Evolutionary conservation across 345 rosid genomes (phyloP).

Genomic region (Euphorbia pulcherrima): DNA sequence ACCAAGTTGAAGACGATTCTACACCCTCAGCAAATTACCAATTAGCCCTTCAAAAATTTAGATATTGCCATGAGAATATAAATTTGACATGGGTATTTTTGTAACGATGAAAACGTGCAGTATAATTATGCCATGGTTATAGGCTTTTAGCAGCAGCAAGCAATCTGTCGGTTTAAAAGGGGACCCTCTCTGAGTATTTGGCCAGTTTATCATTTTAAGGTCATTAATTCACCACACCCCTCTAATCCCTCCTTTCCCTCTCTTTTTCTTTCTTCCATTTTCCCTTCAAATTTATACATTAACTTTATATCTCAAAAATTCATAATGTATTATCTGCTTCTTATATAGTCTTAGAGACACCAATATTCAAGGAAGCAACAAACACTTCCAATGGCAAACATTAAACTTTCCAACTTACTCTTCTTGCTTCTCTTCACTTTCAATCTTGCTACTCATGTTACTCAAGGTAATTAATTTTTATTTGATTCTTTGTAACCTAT

Average conservation of each 20-base stretch:
- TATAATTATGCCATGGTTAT: neutral
- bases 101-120: neutral
- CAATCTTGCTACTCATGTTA: constrained; percentile 33
- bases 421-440: constrained; percentile 40
- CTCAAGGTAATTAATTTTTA: constrained; percentile 35
- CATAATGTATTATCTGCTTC: neutral
- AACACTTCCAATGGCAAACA: constrained; percentile 26
- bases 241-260: constrained; percentile 10
- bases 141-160: constrained; percentile 1
- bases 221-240: constrained; percentile 34
- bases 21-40: neutral
- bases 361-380: constrained; percentile 12
- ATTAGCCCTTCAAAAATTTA: neutral
- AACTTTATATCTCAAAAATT: neutral
- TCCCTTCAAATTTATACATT: neutral
- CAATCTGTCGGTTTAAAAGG: constrained; percentile 21
- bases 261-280: neutral
- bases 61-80: neutral
- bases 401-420: constrained; percentile 32
- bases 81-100: neutral
- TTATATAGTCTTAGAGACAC: neutral
- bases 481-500: no score
- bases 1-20: neutral
- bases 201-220: constrained; percentile 31
- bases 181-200: constrained; percentile 28